A percentile compares a stretch with the other conserved stretches of the same genome.
Evolutionary conservation across 495 filamentous ascomycete species (phyloP).

Genomic region (Xylaria palmicola): DNA sequence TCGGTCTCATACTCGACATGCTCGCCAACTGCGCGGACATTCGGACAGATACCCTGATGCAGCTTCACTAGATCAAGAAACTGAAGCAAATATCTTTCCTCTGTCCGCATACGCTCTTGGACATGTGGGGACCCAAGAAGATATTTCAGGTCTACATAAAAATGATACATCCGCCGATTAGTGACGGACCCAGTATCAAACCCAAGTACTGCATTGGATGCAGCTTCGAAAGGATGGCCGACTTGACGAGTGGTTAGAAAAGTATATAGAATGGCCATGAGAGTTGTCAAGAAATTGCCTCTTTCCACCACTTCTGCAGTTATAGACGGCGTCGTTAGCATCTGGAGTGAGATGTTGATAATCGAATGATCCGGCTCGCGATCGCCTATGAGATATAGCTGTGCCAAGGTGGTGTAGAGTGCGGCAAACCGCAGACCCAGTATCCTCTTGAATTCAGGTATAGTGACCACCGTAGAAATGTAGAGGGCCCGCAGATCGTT

Average conservation of each 20-base stretch:
- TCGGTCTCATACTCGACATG: conserved; percentile 98
- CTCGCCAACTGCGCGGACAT: conserved; percentile 84
- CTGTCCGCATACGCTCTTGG: conserved; percentile 73
- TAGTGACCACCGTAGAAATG: conserved; percentile 91
- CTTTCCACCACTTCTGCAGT: conserved; percentile 90
- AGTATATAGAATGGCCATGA: conserved; percentile 95
- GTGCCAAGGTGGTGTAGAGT: conserved; percentile 87
- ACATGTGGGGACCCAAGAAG: conserved; percentile 85
- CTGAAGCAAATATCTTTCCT: conserved; percentile 85
- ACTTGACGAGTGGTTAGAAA: conserved; percentile 96
- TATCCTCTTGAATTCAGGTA: conserved; percentile 95
- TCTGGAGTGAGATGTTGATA: conserved; percentile 93
- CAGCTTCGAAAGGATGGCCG: conserved; percentile 83
- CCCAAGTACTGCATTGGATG: conserved; percentile 77
- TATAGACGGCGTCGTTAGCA: conserved; percentile 94
- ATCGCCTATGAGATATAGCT: conserved; percentile 94
- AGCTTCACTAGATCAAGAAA: conserved; percentile 95
- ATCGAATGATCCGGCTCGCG: conserved; percentile 97
- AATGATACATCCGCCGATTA: conserved; percentile 93
- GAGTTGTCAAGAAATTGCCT: conserved; percentile 93
- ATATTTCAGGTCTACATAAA: conserved; percentile 89
- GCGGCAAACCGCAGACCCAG: conserved; percentile 89
- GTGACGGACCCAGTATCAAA: conserved; percentile 92
- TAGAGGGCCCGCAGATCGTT: conserved; percentile 90
- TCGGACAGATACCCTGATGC: conserved; percentile 95